phyloP scores from a whole-genome alignment of 192 early-diverging fungal genomes.

The Podila epicladia region DNA sequence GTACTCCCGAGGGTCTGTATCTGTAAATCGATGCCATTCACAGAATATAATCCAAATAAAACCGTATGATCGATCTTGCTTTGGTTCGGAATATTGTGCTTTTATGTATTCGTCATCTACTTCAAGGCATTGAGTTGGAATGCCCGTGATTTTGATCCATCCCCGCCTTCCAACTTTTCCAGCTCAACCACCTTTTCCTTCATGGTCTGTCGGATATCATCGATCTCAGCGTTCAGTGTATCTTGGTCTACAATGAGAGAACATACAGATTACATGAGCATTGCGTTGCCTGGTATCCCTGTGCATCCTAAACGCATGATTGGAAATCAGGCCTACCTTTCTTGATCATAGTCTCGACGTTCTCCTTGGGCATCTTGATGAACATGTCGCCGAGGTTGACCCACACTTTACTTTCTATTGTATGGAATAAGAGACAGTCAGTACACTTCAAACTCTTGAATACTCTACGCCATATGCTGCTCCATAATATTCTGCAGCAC shows the following conservation, averaged over 20 bases:
- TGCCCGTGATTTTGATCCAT: constrained; percentile 53
- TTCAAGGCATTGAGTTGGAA: constrained; percentile 56
- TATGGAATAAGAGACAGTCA: background rate
- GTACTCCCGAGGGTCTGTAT: constrained; percentile 97
- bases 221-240: constrained; percentile 58
- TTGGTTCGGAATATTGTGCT: background rate
- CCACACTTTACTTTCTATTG: constrained; percentile 66
- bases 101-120: background rate
- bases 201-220: constrained; percentile 52
- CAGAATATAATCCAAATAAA: background rate
- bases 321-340: constrained; percentile 47
- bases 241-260: constrained; percentile 55
- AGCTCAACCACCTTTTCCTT: constrained; percentile 55
- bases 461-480: background rate
- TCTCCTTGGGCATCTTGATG: constrained; percentile 61
- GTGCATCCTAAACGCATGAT: too few species aligned
- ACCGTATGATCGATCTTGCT: background rate
- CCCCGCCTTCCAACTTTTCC: constrained; percentile 58
- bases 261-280: background rate
- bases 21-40: constrained; percentile 60
- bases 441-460: background rate
- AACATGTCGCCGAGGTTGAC: constrained; percentile 69
- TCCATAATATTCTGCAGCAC: background rate
- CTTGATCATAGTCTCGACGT: constrained; percentile 60
- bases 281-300: too few species aligned